Evolutionary conservation across 768 basidiomycete genomes (phyloP).

Genomic region (Tulasnella sp.): DNA sequence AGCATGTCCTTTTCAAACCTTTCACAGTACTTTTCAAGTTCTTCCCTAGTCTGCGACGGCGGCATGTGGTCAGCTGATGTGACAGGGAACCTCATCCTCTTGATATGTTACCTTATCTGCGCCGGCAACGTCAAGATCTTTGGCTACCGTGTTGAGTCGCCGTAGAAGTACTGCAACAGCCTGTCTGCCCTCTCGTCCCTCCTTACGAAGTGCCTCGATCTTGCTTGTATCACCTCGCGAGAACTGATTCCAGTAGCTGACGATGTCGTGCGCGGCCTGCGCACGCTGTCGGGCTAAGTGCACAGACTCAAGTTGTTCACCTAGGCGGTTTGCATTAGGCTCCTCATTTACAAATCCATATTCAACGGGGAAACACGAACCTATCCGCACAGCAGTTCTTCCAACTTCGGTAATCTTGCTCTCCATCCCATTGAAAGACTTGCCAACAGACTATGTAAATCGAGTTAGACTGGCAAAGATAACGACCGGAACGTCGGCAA

Average conservation of each 20-base stretch:
- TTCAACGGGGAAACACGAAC: conserved; percentile 32
- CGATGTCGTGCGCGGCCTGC: conserved; percentile 86
- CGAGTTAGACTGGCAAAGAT: background rate
- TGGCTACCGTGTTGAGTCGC: conserved; percentile 75
- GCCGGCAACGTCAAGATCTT: conserved; percentile 79
- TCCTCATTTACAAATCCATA: background rate
- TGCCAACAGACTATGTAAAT: conserved; percentile 61
- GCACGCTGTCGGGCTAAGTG: conserved; percentile 87
- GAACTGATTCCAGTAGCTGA: conserved; percentile 90
- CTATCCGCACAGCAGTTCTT: conserved; percentile 86
- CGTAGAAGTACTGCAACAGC: conserved; percentile 82
- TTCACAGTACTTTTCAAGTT: conserved; percentile 94
- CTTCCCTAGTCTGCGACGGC: conserved; percentile 89
- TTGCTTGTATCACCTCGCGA: conserved; percentile 65
- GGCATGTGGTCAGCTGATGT: background rate
- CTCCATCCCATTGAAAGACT: conserved; percentile 84
- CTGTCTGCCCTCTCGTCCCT: conserved; percentile 76
- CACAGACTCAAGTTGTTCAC: conserved; percentile 91
- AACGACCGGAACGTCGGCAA: background rate
- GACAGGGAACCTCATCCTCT: background rate
- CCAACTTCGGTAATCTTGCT: conserved; percentile 86
- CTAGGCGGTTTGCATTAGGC: conserved; percentile 30
- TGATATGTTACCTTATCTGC: conserved; percentile 55
- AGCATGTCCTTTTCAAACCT: conserved; percentile 99
- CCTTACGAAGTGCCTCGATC: conserved; percentile 69